Evolutionary conservation across 768 basidiomycete genomes (phyloP), one percentile per base, ranked within the genome.

Genomic region (Russula griseocarnosa): DNA sequence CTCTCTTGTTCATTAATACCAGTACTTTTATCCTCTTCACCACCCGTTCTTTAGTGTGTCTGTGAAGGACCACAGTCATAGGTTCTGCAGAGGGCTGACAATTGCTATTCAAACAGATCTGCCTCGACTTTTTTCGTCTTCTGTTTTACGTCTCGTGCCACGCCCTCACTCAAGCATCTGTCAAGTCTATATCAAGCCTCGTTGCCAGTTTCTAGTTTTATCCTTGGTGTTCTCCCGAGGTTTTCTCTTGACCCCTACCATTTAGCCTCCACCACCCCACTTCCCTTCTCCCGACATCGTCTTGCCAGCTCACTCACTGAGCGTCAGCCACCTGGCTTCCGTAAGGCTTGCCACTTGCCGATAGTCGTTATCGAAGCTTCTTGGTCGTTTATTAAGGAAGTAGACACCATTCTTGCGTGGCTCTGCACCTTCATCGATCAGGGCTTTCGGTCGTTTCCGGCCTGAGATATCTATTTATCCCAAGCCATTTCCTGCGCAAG

Each of bases 271-370:
- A 49, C 20, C 44, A 54, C 46, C 50, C 30, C 38, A 32, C 30
- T 50, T 50, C 4, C 14, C 24, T 61, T 28, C 32, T 22, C 18
- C 42, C 52, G 55, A 38, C 42, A 32, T 34, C 30, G 3, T 38
- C 16, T 46, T 60, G 64, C 64, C 59, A 65, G 64, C 64, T 65
- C 64, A 65, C 14, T 55, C 22, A 44, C 18, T 24, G 10, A 57
- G 32, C n/a, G 64, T 65, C 64, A 65, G 64, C 64, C 64, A 60
- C 53, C 26, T 61, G 59, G 64, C 64, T 46, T 65, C 28, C 49
- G 36, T 59, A 60, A 55, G 47, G 28, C 54, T 50, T 26, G 53
- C 54, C 54, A 22, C 55, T 44, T 51, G 58, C 52, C 58, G 36
- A 46, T 28, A 49, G 7, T 55, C 47, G 50, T 55, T 65, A 65